Evolutionary conservation across 2,329 filamentous ascomycete genomes (phyloP), one percentile per base, ranked within the genome.

Genomic region (Plenodomus lindquistii): DNA sequence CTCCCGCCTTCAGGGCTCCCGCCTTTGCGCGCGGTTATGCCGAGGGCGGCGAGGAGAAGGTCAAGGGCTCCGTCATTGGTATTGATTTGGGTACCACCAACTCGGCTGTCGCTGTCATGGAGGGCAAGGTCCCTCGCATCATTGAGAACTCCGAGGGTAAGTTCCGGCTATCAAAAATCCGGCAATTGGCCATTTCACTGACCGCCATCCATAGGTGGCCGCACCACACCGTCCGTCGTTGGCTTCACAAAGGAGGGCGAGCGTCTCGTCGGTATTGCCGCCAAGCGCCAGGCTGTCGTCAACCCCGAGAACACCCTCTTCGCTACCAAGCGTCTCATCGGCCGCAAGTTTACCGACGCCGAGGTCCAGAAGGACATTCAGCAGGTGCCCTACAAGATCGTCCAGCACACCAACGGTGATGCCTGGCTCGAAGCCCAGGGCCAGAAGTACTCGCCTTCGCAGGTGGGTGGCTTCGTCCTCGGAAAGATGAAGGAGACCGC

Each of bases 331-430:
- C 92, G 93, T 80, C 84, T 97, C 70, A 97, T 97, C 70, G 94
- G 93, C 72, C 91, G 94, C 80, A 96, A 96, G 84, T 97, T 96
- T 79, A 71, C 75, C 70, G 93, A 97, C 69, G 65, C 87, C 61
- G 93, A 97, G 80, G 93, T 97, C 37, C 91, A 97, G 84, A 88
- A 91, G 70, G 93, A 97, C 75, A 97, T 97, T 89, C 97, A 97
- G 89, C 93, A 97, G 81, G 97, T 96, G 83, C 93, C 93, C 67
- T 97, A 97, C 89, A 96, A 91, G 84, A 81, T 97, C 73, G 74
- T 95, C 73, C 91, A 94, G 81, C 83, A 62, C 60, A 86, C 86
- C 80, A 96, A 96, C 87, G 92, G 93, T 64, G 81, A 89, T 75
- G 82, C 96, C 72, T 82, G 94, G 79, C 87, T 97, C 59, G 91